Evolutionary conservation across 805 yeast genomes (phyloP).

Genomic region (Cyberlindnera sargentensis): DNA sequence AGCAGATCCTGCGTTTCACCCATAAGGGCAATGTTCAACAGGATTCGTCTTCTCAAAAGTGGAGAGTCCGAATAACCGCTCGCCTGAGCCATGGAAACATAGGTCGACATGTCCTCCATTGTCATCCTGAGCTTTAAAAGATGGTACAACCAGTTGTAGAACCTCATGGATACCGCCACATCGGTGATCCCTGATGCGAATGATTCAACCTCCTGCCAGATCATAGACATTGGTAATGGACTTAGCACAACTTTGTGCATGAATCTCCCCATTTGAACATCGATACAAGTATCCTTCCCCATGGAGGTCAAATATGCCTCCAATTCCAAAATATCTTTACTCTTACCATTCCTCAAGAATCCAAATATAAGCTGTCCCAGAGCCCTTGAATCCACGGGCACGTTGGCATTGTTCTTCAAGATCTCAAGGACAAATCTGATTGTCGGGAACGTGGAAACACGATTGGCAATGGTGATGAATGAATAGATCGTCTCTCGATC

Average conservation of each 20-base stretch:
- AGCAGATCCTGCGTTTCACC: neutral
- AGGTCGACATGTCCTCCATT: constrained; percentile 6
- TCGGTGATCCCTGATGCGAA: constrained; percentile 1
- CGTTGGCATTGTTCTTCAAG: constrained; percentile 10
- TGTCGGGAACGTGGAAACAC: constrained; percentile 14
- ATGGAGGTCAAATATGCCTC: neutral
- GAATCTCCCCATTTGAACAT: constrained; percentile 7
- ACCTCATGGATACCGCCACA: constrained; percentile 3
- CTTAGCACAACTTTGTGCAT: constrained; percentile 2
- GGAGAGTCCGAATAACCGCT: constrained; percentile 5
- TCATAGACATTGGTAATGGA: constrained; percentile 1
- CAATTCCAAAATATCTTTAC: constrained; percentile 7
- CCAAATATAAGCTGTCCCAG: constrained; percentile 7
- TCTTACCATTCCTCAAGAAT: constrained; percentile 6
- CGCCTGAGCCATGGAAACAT: constrained; percentile 6
- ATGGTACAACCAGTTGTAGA: constrained; percentile 9
- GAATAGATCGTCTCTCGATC: constrained; percentile 14
- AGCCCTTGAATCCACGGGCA: neutral
- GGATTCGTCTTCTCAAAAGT: constrained; percentile 1
- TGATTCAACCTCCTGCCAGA: constrained; percentile 3
- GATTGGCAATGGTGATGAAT: constrained; percentile 13
- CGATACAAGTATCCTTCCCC: constrained; percentile 1
- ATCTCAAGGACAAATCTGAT: constrained; percentile 17
- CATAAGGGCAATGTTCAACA: constrained; percentile 3
- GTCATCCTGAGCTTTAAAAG: constrained; percentile 5